phyloP scores from a whole-genome alignment of 805 yeast species.

The Nakazawaea ishiwadae region DNA sequence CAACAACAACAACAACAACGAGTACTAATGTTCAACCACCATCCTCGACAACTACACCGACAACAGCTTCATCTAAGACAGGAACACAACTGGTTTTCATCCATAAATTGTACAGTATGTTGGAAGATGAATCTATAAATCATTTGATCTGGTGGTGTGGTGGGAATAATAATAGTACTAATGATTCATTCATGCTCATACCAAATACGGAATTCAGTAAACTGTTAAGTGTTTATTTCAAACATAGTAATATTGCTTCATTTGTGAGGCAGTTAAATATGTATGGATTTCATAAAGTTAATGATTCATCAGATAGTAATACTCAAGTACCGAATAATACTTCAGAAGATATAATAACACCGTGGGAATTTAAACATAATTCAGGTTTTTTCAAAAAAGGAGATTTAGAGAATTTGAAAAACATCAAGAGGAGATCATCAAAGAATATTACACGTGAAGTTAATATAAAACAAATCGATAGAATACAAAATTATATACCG shows the following conservation, averaged over 20 bases:
- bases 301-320: slow-evolving; percentile 40
- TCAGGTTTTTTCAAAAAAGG: slow-evolving; percentile 78
- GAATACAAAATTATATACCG: slow-evolving; percentile 11
- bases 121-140: slow-evolving; percentile 67
- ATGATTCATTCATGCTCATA: slow-evolving; percentile 63
- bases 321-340: slow-evolving; percentile 3
- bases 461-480: slow-evolving; percentile 3
- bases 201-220: slow-evolving; percentile 87
- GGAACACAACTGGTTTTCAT: slow-evolving; percentile 44
- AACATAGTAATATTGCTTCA: slow-evolving; percentile 76
- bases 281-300: slow-evolving; percentile 79
- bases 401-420: slow-evolving; percentile 64
- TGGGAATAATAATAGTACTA: slow-evolving; percentile 36
- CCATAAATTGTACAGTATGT: slow-evolving; percentile 87
- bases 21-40: neutral
- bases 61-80: slow-evolving; percentile 2
- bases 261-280: slow-evolving; percentile 77
- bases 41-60: neutral
- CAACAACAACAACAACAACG: neutral
- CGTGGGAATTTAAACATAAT: slow-evolving; percentile 89
- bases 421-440: slow-evolving; percentile 70
- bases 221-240: slow-evolving; percentile 63
- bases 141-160: slow-evolving; percentile 87
- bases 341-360: slow-evolving; percentile 9
- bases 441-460: slow-evolving; percentile 16